These are phyloP conservation scores for Santalum album DNA, from an alignment of 164 flowering plant genomes.

Conservation along the genomic window DNA sequence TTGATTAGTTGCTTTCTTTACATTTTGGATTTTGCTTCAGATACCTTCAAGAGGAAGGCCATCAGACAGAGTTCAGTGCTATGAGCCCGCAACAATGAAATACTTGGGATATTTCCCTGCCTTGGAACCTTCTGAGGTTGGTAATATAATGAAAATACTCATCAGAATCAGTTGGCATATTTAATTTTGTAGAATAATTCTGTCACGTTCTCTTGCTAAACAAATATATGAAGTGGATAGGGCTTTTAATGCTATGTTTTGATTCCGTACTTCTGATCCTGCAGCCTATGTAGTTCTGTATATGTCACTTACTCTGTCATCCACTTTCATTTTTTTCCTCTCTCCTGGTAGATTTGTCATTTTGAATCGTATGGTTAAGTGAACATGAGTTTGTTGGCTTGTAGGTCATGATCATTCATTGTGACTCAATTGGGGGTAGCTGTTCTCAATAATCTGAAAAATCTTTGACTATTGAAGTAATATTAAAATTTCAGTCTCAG, in stretches of 20 bases:
- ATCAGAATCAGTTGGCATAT: not conserved
- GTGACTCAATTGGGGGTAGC: too few species aligned
- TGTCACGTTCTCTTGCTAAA: not conserved
- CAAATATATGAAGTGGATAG: not conserved
- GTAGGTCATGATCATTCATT: too few species aligned
- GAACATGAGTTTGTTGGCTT: too few species aligned
- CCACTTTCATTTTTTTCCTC: too few species aligned
- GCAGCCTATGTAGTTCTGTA: not conserved
- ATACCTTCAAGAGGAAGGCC: slow-evolving; percentile 77
- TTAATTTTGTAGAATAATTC: too few species aligned
- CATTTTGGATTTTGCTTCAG: slow-evolving; percentile 29
- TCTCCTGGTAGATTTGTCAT: too few species aligned
- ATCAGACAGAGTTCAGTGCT: slow-evolving; percentile 82
- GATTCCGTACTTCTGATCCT: not conserved
- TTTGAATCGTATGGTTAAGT: too few species aligned
- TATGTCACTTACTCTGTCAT: too few species aligned
- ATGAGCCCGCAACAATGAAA: slow-evolving; percentile 99
- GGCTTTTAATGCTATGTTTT: not conserved
- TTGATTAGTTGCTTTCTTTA: not conserved
- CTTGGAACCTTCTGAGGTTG: slow-evolving; percentile 68
- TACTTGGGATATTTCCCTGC: slow-evolving; percentile 84
- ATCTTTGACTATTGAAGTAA: too few species aligned
- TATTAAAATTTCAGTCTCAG: too few species aligned
- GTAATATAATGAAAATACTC: slow-evolving; percentile 8
- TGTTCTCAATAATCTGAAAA: too few species aligned